phyloP scores from a whole-genome alignment of 257 asterid genomes.

The Verbena officinalis region DNA sequence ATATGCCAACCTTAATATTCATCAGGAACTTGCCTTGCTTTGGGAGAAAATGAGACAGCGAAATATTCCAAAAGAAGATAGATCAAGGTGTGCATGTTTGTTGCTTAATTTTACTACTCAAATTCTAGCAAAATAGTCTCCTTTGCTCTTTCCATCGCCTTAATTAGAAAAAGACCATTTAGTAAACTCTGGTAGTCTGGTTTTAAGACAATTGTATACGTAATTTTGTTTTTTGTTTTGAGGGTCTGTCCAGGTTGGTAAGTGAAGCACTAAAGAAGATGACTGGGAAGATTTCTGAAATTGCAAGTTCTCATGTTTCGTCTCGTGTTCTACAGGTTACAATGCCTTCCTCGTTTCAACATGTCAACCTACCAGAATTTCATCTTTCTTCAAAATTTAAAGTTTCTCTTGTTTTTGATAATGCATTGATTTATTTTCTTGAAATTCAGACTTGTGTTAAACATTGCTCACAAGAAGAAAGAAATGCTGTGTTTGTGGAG shows the following conservation, averaged over 20 bases:
- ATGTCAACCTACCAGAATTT: slow-evolving; percentile 9
- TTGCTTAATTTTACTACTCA: neutral
- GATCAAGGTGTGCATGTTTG: slow-evolving; percentile 58
- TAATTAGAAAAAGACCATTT: neutral
- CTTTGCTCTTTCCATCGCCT: neutral
- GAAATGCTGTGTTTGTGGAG: slow-evolving; percentile 69
- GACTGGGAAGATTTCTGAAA: slow-evolving; percentile 91
- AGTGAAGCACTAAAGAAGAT: slow-evolving; percentile 82
- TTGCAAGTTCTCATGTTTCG: slow-evolving; percentile 81
- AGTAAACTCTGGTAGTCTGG: neutral
- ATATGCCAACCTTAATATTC: neutral
- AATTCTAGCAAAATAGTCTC: slow-evolving; percentile 17
- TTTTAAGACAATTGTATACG: neutral
- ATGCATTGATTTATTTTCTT: slow-evolving; percentile 18
- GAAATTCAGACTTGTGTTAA: slow-evolving; percentile 76
- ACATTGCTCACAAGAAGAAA: slow-evolving; percentile 85
- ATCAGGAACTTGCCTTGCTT: slow-evolving; percentile 75
- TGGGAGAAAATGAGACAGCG: slow-evolving; percentile 96
- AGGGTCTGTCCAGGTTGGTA: slow-evolving; percentile 52
- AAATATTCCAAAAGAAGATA: slow-evolving; percentile 72
- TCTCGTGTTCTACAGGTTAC: slow-evolving; percentile 97
- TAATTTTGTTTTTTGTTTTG: slow-evolving; percentile 23
- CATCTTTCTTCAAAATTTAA: slow-evolving; percentile 15
- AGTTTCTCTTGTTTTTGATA: slow-evolving; percentile 13
- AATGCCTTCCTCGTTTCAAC: slow-evolving; percentile 16